Percentiles rank a stretch among this genome's conserved stretches.
These are phyloP conservation scores for Venturia pyrina DNA, from an alignment of 2,329 filamentous ascomycete species.

Conservation along the genomic window DNA sequence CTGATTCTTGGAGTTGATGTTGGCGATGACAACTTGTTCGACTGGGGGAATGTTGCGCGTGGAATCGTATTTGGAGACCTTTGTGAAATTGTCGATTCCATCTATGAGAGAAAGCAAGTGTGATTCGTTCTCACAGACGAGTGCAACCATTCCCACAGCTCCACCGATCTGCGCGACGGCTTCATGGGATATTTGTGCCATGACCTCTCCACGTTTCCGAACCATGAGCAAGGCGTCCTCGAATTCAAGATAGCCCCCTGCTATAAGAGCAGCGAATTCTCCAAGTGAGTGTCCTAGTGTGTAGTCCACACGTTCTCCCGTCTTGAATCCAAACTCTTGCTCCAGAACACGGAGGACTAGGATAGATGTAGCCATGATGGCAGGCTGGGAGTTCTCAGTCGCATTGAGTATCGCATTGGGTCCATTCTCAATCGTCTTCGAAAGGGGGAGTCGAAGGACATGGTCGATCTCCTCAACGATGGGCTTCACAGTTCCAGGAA, in stretches of 20 bases:
- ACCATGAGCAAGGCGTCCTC: slow-evolving; percentile 70
- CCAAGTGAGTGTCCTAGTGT: slow-evolving; percentile 85
- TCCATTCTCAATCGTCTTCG: slow-evolving; percentile 67
- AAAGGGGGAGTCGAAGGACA: slow-evolving; percentile 63
- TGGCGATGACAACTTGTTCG: slow-evolving; percentile 81
- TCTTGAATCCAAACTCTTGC: slow-evolving; percentile 69
- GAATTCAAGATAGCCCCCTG: slow-evolving; percentile 70
- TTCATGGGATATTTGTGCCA: slow-evolving; percentile 64
- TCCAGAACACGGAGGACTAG: slow-evolving; percentile 83
- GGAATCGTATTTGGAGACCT: slow-evolving; percentile 58
- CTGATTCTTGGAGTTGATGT: slow-evolving; percentile 93
- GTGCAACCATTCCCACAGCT: slow-evolving; percentile 87
- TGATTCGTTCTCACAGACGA: slow-evolving; percentile 70
- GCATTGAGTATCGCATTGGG: slow-evolving; percentile 67
- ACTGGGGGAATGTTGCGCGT: slow-evolving; percentile 62
- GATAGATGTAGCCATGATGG: slow-evolving; percentile 91
- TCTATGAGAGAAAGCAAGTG: slow-evolving; percentile 60
- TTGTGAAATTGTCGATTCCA: slow-evolving; percentile 71
- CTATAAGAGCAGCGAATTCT: slow-evolving; percentile 85
- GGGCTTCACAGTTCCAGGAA: slow-evolving; percentile 65
- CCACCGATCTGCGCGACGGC: slow-evolving; percentile 60
- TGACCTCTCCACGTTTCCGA: slow-evolving; percentile 66
- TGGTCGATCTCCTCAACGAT: slow-evolving; percentile 80
- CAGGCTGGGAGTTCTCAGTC: slow-evolving; percentile 83
- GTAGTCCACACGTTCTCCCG: slow-evolving; percentile 62